Base-by-base conservation (phyloP, 192 early-diverging fungal genomes). In the Coemansia sp. region DNA sequence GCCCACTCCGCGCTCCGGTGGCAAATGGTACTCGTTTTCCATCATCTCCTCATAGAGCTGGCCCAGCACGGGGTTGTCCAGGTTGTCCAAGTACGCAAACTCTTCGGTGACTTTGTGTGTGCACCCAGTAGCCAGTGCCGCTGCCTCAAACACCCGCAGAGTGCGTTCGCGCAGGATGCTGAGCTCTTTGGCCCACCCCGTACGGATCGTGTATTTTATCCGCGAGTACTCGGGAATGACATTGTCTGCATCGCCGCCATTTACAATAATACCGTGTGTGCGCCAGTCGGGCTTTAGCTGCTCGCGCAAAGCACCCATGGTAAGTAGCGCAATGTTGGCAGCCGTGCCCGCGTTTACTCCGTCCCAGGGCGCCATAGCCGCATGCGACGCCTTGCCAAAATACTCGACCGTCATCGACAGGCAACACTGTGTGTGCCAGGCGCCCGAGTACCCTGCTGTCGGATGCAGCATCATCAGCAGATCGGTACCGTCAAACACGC, bases 401-500 rank as follows among this genome's bases (percentile, higher is more conserved):
- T 87, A 93, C 61, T 90, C 84, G 6, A 88, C 81, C 4, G 26
- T 52, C 64, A 56, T 78, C 42, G 44, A 81, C 53, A 22, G 74
- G 70, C 38, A 84, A 55, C 57, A 81, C 65, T 32, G 54, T 52
- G 69, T 83, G 26, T 61, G 85, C 50, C 83, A 72, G 42, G 74
- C 36, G 59, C 86, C 81, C 18, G 59, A 39, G 54, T 80, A 63
- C 39, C 76, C 83, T 70, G 68, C 32, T n/a, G 83, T 65, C 18
- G 93, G 91, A 75, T 95, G 93, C 35, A 87, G 65, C 91, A 95
- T 95, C 76, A 95, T 65, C 58, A 88, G 84, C 8, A 87, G 68
- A 58, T 91, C 90, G 27, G 85, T 64, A 62, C 82, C 82, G 26
- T 89, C 78, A 74, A 93, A 92, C 4, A 86, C 87, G 1, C 88